A percentile compares a stretch with the other conserved stretches of the same genome.
phyloP scores from a whole-genome alignment of 2,329 filamentous ascomycete genomes.

The Parastagonospora avenae region DNA sequence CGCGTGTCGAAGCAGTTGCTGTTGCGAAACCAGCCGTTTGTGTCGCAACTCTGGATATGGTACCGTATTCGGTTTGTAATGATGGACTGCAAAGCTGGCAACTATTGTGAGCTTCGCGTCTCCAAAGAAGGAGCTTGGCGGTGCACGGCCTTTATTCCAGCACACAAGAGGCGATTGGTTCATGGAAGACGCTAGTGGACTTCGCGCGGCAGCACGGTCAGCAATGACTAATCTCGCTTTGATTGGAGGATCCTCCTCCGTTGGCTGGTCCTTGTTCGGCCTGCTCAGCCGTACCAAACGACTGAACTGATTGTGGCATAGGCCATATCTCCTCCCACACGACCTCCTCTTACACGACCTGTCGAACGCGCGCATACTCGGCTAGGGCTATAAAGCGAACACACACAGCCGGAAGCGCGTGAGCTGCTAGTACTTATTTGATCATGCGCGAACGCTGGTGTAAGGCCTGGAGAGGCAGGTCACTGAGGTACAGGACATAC shows the following conservation, averaged over 20 bases:
- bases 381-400: no score
- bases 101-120: background rate
- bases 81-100: background rate
- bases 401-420: no score
- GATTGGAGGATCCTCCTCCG: background rate
- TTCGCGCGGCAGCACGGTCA: no score
- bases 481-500: no score
- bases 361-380: no score
- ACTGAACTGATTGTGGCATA: no score
- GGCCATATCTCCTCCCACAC: no score
- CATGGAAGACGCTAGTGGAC: background rate
- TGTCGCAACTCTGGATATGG: background rate
- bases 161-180: background rate
- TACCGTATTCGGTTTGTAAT: background rate
- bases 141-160: background rate
- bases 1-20: no score
- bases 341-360: no score
- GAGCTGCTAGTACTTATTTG: no score
- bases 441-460: no score
- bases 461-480: no score
- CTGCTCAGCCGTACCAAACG: background rate
- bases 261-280: background rate
- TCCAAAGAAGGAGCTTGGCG: background rate
- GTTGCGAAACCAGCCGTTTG: slow-evolving; percentile 1
- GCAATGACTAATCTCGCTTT: background rate